These are phyloP conservation scores for Chaetomiaceae sp. DNA, from an alignment of 2,329 filamentous ascomycete species.

Conservation along the genomic window DNA sequence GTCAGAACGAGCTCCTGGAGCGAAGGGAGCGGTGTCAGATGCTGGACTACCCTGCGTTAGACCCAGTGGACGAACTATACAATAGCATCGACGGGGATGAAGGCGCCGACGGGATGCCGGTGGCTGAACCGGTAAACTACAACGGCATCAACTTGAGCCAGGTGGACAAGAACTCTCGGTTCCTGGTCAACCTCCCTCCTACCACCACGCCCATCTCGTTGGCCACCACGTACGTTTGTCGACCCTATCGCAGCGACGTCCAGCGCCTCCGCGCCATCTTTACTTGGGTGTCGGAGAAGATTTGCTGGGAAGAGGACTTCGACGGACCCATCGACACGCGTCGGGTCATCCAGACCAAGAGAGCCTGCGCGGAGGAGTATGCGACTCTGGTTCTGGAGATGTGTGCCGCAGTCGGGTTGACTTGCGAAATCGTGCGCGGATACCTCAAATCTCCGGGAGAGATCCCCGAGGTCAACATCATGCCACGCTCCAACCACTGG, in stretches of 20 bases:
- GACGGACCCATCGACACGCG: conserved; percentile 79
- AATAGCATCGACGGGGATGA: conserved; percentile 87
- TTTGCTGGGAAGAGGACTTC: conserved; percentile 92
- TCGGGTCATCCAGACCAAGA: conserved; percentile 75
- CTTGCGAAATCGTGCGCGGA: conserved; percentile 80
- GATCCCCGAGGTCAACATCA: conserved; percentile 69
- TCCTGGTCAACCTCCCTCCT: conserved; percentile 76
- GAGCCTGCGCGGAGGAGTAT: conserved; percentile 85
- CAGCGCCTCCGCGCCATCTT: conserved; percentile 92
- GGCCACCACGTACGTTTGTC: conserved; percentile 86
- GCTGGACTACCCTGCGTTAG: conserved; percentile 84
- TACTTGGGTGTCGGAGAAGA: conserved; percentile 93
- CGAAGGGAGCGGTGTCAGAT: conserved; percentile 86
- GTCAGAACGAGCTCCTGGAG: conserved; percentile 80
- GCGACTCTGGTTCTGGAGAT: conserved; percentile 86
- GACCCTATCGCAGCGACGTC: conserved; percentile 90
- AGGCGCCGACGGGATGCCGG: conserved; percentile 74
- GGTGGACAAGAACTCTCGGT: conserved; percentile 94
- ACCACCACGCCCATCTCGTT: conserved; percentile 77
- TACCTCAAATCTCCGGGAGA: conserved; percentile 91
- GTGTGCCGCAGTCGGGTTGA: conserved; percentile 83
- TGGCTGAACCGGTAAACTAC: conserved; percentile 80
- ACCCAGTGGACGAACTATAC: conserved; percentile 83
- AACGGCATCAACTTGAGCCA: conserved; percentile 71
- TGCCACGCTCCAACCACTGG: conserved; percentile 91